A percentile compares a stretch with the other conserved stretches of the same genome.
These are phyloP conservation scores for Fomitopsis pinicola DNA, from an alignment of 1,284 basidiomycete genomes.

Conservation along the genomic window DNA sequence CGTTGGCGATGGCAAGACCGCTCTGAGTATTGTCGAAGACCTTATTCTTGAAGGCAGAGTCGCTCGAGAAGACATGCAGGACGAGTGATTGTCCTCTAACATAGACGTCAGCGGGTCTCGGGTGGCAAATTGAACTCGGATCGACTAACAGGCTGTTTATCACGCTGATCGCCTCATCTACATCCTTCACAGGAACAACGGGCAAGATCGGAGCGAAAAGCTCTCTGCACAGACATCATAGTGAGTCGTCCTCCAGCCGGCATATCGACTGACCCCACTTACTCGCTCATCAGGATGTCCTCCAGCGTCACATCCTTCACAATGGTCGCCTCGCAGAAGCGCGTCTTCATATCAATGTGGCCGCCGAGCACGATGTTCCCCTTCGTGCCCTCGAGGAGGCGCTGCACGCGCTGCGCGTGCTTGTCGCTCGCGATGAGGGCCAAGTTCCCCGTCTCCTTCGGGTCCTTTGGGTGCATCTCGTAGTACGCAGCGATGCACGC, in stretches of 20 bases:
- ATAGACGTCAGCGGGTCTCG: not conserved
- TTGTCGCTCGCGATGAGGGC: constrained; percentile 30
- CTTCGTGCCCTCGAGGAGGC: constrained; percentile 59
- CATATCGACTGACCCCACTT: too few species aligned
- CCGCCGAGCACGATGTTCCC: constrained; percentile 73
- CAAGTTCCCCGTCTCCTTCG: constrained; percentile 1
- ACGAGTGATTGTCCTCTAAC: constrained; percentile 68
- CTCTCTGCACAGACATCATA: constrained; percentile 9
- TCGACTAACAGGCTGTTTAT: constrained; percentile 51
- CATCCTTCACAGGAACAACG: constrained; percentile 63
- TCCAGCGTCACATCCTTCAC: constrained; percentile 55
- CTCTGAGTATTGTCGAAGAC: constrained; percentile 63
- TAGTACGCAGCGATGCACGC: constrained; percentile 50
- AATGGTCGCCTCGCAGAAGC: constrained; percentile 63
- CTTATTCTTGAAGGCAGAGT: constrained; percentile 55
- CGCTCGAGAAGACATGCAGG: constrained; percentile 68
- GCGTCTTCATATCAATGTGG: constrained; percentile 48
- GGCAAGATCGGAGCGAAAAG: constrained; percentile 45
- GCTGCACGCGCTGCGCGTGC: constrained; percentile 59
- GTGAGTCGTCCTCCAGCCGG: too few species aligned
- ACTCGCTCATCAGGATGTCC: constrained; percentile 71
- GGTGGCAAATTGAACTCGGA: not conserved
- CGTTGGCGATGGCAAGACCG: constrained; percentile 59
- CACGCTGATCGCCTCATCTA: constrained; percentile 69
- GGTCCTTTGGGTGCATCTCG: constrained; percentile 4